Base-by-base conservation (phyloP, 352 stramenopile genomes). In the Phytophthora sp. region DNA sequence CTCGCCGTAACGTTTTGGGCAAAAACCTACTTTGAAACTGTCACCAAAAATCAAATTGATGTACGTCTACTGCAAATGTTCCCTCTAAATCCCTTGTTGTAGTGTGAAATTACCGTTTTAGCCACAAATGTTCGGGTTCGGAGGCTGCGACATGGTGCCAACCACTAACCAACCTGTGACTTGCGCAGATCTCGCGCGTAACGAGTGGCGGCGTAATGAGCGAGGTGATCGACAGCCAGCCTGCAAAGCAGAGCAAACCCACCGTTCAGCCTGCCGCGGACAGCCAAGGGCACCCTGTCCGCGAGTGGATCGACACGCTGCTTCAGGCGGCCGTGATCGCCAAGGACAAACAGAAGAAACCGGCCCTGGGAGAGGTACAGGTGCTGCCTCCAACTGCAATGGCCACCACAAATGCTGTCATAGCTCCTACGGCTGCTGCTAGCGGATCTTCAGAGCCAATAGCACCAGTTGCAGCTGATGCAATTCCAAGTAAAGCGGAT, bases 281-380 rank as follows among this genome's bases (percentile, higher is more conserved):
- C 26, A 44, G 27, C 11, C 39, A 77, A 41, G 73, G 57, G 1
- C 62, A 76, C 18, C 82, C 82, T 21, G 77, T 89, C 24, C 75
- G 77, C 15, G 84, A 91, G 69, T 93, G 82, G 84, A 93, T 91
- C 42, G 80, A 93, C 31, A 91, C 82, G 53, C 73, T 93, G 24
- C 79, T 93, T 13, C 83, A 89, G 71, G 84, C 84, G 12, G 84
- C 82, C 3, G 84, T 84, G 13, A 90, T 93, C 54, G 84, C 84
- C 24, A 90, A 89, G 55, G 77, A 78, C 47, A 88, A 89, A 56
- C 65, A 72, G 33, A 68, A 72, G 46, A 68, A 62, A 38, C 30
- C 52, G 21, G 30, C 18, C n/a, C 27, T 58, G 33, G 50, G 47
- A 31, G 42, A 70, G 36, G 29, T 18, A 9, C 42, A 70, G 31